These are phyloP conservation scores for Sporothrix brunneoviolacea DNA, from an alignment of 2,329 filamentous ascomycete genomes.

Conservation along the genomic window DNA sequence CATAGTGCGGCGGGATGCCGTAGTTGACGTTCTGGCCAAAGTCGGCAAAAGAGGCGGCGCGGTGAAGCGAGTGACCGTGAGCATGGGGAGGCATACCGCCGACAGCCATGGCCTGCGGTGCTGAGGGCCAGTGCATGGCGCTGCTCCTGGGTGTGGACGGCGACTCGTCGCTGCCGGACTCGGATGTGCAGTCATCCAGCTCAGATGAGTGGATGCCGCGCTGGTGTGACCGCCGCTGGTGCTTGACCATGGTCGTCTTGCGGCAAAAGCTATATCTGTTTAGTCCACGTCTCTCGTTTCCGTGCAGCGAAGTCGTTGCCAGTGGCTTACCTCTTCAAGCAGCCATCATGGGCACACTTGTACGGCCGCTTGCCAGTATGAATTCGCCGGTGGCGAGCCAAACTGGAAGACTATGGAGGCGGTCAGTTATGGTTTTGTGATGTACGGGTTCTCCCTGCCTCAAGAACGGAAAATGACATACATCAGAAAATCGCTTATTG, in stretches of 20 bases:
- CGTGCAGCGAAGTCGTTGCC: too few relatives aligned
- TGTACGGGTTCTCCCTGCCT: neutral
- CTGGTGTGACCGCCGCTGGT: conserved; percentile 56
- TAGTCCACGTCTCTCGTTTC: too few relatives aligned
- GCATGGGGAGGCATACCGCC: conserved; percentile 23
- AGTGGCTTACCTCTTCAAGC: too few relatives aligned
- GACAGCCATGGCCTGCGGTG: conserved; percentile 32
- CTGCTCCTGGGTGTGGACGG: conserved; percentile 52
- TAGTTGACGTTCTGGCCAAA: conserved; percentile 43
- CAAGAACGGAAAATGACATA: conserved; percentile 40
- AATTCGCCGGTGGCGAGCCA: conserved; percentile 58
- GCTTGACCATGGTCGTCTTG: conserved; percentile 66
- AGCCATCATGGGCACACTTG: conserved; percentile 54
- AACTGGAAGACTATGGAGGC: conserved; percentile 50
- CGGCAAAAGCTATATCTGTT: conserved; percentile 68
- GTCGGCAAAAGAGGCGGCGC: conserved; percentile 48
- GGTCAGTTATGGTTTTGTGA: neutral
- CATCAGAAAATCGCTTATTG: conserved; percentile 64
- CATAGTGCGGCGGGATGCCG: conserved; percentile 31
- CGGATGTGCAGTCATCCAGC: conserved; percentile 48
- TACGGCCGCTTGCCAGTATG: conserved; percentile 63
- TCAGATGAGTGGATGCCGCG: conserved; percentile 51
- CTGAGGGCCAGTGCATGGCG: conserved; percentile 42
- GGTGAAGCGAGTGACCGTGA: conserved; percentile 37
- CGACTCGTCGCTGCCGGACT: conserved; percentile 52